Base-by-base conservation (phyloP, 1,284 basidiomycete genomes). In the Papiliotrema laurentii region DNA sequence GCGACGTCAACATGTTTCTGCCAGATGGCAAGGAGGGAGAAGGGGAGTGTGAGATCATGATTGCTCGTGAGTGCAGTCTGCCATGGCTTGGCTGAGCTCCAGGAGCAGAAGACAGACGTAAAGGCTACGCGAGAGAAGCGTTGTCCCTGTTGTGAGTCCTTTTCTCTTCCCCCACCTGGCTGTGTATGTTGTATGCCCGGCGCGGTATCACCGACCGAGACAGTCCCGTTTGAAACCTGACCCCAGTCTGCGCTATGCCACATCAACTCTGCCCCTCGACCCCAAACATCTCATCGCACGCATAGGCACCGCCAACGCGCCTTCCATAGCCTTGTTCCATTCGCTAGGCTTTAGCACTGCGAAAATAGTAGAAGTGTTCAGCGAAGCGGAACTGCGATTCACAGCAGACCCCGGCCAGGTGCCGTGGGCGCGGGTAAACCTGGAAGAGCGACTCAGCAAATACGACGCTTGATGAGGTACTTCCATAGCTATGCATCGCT, bases 1-100 rank as follows among this genome's bases (percentile, higher is more conserved):
- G 93, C 27, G 92, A 97, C 66, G 89, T 93, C 35, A 97, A 97
- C 67, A 73, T 96, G 25, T 96, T 97, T 69, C 74, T 96, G 48
- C 84, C 84, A 22, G 81, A 82, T 30, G 64, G 73, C 13, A 67
- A 72, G 4, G 71, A 78, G 26, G 77, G 78, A 25, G 82, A 77
- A 44, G 78, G 82, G 19, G 89, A 92, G 61, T 75, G 79, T 49
- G 80, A 82, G 66, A 83, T 93, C 54, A 94, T 93, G 90, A 85
- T 94, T 59, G 87, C 87, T 45, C 82, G 84, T 81, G 53, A 48
- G 77, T 54, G 43, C 45, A 34, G 31, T 33, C 18, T 37, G 21
- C 11, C 39, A 18, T 50, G n/a, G 9, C 37, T 41, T 11, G 18
- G 36, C 36, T 37, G 31, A 28, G 13, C 13, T 25, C 11, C 18